Conservation (phyloP, 1,139 yeast genomes). For the Blastobotrys ciferrii region DNA sequence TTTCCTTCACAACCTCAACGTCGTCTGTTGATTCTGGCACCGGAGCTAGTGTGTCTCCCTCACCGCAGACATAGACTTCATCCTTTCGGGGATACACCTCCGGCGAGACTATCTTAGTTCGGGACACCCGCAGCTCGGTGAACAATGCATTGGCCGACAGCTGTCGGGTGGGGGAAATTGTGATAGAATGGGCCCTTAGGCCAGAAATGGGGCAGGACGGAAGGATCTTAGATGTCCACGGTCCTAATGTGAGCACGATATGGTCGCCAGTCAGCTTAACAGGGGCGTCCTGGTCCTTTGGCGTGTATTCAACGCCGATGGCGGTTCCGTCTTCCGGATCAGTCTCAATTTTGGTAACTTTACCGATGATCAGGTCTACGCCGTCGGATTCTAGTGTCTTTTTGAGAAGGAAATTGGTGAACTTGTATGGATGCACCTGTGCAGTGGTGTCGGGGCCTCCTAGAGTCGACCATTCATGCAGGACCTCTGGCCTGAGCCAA, state of each 20-base stretch:
- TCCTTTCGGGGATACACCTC: slow-evolving; percentile 94
- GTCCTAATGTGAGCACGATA: slow-evolving; percentile 85
- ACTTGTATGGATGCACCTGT: slow-evolving; percentile 93
- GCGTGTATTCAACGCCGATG: slow-evolving; percentile 24
- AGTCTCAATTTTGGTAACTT: slow-evolving; percentile 59
- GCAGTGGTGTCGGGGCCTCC: slow-evolving; percentile 92
- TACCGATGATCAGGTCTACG: slow-evolving; percentile 81
- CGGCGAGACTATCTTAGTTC: slow-evolving; percentile 55
- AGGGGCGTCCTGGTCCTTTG: slow-evolving; percentile 9
- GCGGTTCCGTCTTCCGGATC: slow-evolving; percentile 25
- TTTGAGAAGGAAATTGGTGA: slow-evolving; percentile 74
- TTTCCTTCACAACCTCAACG: slow-evolving; percentile 80
- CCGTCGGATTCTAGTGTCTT: slow-evolving; percentile 83
- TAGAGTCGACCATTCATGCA: slow-evolving; percentile 71
- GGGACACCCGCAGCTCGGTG: slow-evolving; percentile 55
- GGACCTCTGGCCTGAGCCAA: slow-evolving; percentile 72
- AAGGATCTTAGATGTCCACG: slow-evolving; percentile 89
- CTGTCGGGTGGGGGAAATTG: slow-evolving; percentile 67
- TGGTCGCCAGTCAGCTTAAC: slow-evolving; percentile 57
- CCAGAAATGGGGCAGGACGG: slow-evolving; percentile 94
- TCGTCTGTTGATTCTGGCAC: slow-evolving; percentile 94
- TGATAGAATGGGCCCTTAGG: slow-evolving; percentile 89
- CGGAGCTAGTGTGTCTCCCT: slow-evolving; percentile 86
- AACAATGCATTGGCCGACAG: slow-evolving; percentile 93
- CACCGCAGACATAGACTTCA: slow-evolving; percentile 97